Base-by-base conservation (phyloP, 179 eudicot species). In the Amaranthus tricolor region DNA sequence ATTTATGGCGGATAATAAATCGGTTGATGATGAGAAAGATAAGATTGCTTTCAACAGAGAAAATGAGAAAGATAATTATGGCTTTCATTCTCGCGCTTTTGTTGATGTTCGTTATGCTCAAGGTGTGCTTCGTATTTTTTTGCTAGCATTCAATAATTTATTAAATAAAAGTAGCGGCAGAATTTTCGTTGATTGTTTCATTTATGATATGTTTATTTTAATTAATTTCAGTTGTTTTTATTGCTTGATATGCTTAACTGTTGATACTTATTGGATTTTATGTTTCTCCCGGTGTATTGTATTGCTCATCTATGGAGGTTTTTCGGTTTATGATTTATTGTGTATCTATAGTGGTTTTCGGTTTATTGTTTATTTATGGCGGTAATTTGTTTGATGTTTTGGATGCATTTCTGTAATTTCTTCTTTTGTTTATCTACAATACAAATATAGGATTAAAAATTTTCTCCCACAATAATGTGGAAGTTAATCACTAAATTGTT, bases 21-120 rank as follows among this genome's bases (percentile, higher is more conserved):
- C 77, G n/a, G 44, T 76, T 58, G 78, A 64, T 17, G 67, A 68
- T 5, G 72, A 56, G 43, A 63, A 74, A 14, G 10, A 44, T 52
- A 52, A 69, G 65, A 60, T 68, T 19, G 72, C 70, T 0, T 15
- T 77, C 6, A 50, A 48, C 57, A 68, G 62, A 45, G 76, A 68
- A 47, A 60, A 70, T 58, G 66, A 49, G 19, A 56, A 4, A 19
- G 44, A 48, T 1, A 50, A 49, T 67, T 55, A 43, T 47, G 52
- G 19, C n/a, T 72, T 68, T 71, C 83, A 76, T 64, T 77, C 86
- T 47, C 77, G 82, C 62, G 62, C 79, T 21, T 82, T 83, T 68
- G 82, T 65, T 9, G 76, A 76, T 20, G 80, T 73, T 58, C 78
- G 79, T 17, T 74, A 78, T n/a, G 81, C 77, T 17, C 83, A 82